phyloP scores from a whole-genome alignment of 2,329 filamentous ascomycete genomes.

The Apiospora rasikravindrae region DNA sequence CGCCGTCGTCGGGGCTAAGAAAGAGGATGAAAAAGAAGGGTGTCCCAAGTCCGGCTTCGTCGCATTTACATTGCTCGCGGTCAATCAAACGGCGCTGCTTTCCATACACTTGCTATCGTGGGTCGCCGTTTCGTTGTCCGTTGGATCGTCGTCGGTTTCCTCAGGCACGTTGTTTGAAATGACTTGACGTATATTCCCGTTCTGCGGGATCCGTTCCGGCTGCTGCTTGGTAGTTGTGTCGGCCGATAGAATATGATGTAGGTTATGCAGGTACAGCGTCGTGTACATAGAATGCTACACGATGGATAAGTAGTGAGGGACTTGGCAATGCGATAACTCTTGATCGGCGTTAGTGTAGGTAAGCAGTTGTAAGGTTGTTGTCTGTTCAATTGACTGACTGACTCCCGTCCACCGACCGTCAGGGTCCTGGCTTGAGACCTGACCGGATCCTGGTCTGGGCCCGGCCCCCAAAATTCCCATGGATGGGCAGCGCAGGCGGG shows the following conservation, averaged over 20 bases:
- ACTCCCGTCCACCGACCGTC: not conserved
- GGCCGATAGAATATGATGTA: not conserved
- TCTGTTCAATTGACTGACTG: not conserved
- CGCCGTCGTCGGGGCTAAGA: not conserved
- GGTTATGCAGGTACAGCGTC: not conserved
- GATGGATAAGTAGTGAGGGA: not conserved
- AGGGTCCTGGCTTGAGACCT: not conserved
- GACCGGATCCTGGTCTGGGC: not conserved
- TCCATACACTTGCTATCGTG: not conserved
- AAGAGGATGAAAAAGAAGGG: constrained; percentile 11
- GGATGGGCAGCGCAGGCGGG: no score
- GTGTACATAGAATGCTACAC: not conserved
- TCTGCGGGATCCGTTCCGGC: no score
- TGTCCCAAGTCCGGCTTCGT: not conserved
- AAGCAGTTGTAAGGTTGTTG: no score
- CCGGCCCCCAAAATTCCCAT: not conserved
- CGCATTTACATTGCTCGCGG: constrained; percentile 11
- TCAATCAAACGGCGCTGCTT: not conserved
- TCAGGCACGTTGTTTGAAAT: not conserved
- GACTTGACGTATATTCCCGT: not conserved
- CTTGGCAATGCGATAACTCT: not conserved
- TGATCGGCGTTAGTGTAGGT: not conserved
- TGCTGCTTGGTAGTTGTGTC: not conserved
- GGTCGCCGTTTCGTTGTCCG: not conserved
- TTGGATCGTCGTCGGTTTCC: not conserved